Percentiles rank a stretch among this genome's conserved stretches.
Conservation (phyloP, 2,329 filamentous ascomycete genomes). For the Fusarium torulosum region DNA sequence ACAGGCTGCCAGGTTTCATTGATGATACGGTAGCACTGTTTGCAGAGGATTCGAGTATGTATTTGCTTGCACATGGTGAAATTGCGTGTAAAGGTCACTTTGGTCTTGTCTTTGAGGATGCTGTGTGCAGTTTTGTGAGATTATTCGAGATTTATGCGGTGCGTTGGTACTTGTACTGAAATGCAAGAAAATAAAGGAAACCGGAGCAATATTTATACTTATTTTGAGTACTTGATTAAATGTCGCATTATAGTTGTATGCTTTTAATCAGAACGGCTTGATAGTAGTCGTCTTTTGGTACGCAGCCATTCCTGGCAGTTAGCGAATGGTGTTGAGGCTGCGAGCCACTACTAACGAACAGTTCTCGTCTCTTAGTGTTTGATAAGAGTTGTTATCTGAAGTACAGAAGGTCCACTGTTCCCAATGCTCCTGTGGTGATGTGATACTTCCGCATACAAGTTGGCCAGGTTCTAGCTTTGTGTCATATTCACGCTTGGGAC, state of each 20-base stretch:
- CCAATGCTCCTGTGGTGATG: no score
- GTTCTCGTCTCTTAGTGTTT: no score
- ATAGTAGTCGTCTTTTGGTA: no score
- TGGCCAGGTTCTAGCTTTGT: no score
- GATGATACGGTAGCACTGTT: constrained; percentile 2
- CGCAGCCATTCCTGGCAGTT: no score
- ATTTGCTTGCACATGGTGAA: neutral
- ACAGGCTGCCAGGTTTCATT: neutral
- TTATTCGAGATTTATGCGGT: neutral
- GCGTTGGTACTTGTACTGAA: neutral
- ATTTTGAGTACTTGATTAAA: neutral
- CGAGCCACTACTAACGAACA: no score
- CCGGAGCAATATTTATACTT: constrained; percentile 3
- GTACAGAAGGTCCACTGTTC: no score
- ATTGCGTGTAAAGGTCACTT: neutral
- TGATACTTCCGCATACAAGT: no score
- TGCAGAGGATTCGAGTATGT: neutral
- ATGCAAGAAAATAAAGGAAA: no score
- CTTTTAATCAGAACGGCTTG: neutral
- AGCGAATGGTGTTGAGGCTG: no score
- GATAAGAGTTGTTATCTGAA: no score
- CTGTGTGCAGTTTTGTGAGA: neutral
- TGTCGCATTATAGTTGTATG: neutral
- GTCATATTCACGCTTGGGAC: no score
- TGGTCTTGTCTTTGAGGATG: neutral